phyloP scores from a whole-genome alignment of 2,329 filamentous ascomycete species.

The Penicillium sclerotigenum region DNA sequence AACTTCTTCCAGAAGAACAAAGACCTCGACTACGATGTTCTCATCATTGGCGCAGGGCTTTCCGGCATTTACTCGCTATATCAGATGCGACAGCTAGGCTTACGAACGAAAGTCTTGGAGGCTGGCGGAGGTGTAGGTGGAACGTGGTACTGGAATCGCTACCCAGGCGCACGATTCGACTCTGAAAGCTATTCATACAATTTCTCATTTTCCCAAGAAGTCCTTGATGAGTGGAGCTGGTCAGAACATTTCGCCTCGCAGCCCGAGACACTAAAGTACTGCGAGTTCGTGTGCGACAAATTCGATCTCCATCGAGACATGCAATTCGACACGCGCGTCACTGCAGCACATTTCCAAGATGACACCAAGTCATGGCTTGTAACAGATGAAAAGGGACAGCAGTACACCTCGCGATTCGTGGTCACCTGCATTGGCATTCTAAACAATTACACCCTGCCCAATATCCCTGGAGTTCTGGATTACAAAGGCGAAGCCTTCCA shows the following conservation, averaged over 20 bases:
- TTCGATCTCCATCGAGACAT: constrained; percentile 8
- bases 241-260: constrained; percentile 9
- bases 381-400: neutral
- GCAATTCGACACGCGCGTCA: constrained; percentile 7
- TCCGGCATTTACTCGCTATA: constrained; percentile 12
- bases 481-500: constrained; percentile 26
- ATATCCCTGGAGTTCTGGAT: constrained; percentile 20
- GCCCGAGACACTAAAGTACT: constrained; percentile 11
- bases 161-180: constrained; percentile 54
- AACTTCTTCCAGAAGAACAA: neutral
- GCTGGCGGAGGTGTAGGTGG: constrained; percentile 16
- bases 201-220: neutral
- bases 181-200: constrained; percentile 49
- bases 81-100: constrained; percentile 1
- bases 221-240: constrained; percentile 12
- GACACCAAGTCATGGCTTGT: neutral
- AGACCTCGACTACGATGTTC: neutral
- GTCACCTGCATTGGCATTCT: constrained; percentile 12
- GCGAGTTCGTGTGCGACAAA: constrained; percentile 2
- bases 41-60: constrained; percentile 22
- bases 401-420: constrained; percentile 2
- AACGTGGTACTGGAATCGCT: constrained; percentile 50
- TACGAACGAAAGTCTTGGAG: constrained; percentile 14
- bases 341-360: constrained; percentile 2
- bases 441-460: constrained; percentile 21